Base-by-base conservation (phyloP, 371 early-diverging fungal genomes). In the Apophysomyces sp. region DNA sequence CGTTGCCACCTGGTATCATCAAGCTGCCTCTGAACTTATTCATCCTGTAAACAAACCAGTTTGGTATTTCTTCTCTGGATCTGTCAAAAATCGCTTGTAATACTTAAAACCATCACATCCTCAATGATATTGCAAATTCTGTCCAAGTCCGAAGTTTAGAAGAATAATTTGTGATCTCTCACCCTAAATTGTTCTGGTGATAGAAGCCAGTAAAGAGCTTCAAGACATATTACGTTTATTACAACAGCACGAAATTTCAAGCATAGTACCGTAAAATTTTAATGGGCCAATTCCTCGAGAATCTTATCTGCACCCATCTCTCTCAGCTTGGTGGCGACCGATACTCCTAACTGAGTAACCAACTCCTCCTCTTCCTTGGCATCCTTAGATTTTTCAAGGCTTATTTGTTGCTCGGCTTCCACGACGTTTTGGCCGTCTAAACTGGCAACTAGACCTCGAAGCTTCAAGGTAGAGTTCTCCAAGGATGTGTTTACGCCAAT, bases 401-500 rank as follows among this genome's bases (percentile, higher is more conserved):
- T 62, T 8, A 79, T 72, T 18, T 62, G 56, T 6, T 73, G 76
- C 30, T 84, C 72, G 12, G 81, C 73, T 63, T 85, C 77, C 2
- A 86, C 78, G 11, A 82, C 77, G 21, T 86, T 65, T 16, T 71
- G 53, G 27, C 88, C 94, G 70, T 92, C 93, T 24, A 93, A 64
- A 41, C 85, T 83, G 9, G 86, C 80, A 3, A 94, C 93, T 28
- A 88, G 55, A 2, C 87, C 92, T 36, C 69, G 72, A 55, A 94
- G 66, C 37, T 37, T 66, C 41, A 93, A 76, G 26, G 58, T 57
- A 7, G 72, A 63, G 8, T 72, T 74, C 44, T 68, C 67, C 69
- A 86, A 80, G 52, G 63, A 65, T 1, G 94, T 86, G 65, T 81
- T 83, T 18, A 96, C 97, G 55, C 97, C 98, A 66, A 98, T 90